Evolutionary conservation across 306 rosid species (phyloP).

Genomic region (Luffa aegyptiaca): DNA sequence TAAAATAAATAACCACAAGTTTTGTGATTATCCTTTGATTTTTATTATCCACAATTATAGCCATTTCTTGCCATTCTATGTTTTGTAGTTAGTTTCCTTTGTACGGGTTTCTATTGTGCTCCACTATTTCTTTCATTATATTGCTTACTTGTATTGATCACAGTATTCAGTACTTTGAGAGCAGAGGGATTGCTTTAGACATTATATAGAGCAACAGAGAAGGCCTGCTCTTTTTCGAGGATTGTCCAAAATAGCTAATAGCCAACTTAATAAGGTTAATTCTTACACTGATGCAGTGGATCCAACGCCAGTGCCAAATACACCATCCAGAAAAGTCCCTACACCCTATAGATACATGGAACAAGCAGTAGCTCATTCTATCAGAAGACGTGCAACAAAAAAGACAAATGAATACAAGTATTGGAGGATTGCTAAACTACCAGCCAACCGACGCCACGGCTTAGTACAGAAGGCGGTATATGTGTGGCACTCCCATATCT

Average conservation of each 20-base stretch:
- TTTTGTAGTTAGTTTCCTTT: background rate
- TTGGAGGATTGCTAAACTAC: slow-evolving; percentile 26
- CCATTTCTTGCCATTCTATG: background rate
- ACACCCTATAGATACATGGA: slow-evolving; percentile 42
- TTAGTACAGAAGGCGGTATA: slow-evolving; percentile 64
- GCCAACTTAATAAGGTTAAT: background rate
- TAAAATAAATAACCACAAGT: background rate
- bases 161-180: background rate
- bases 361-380: background rate
- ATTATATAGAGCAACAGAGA: background rate
- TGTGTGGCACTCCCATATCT: slow-evolving; percentile 85
- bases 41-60: background rate
- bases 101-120: background rate
- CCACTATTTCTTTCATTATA: background rate
- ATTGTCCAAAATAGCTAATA: background rate
- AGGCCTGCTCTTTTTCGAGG: background rate
- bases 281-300: slow-evolving; percentile 78
- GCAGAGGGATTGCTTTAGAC: background rate
- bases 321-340: slow-evolving; percentile 56
- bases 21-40: background rate
- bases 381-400: background rate
- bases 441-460: slow-evolving; percentile 94
- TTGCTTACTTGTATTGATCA: background rate
- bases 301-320: slow-evolving; percentile 66
- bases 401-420: background rate